A percentile compares a stretch with the other conserved stretches of the same genome.
Evolutionary conservation across 2,329 filamentous ascomycete species (phyloP).

Genomic region (Coniochaeta ligniaria): DNA sequence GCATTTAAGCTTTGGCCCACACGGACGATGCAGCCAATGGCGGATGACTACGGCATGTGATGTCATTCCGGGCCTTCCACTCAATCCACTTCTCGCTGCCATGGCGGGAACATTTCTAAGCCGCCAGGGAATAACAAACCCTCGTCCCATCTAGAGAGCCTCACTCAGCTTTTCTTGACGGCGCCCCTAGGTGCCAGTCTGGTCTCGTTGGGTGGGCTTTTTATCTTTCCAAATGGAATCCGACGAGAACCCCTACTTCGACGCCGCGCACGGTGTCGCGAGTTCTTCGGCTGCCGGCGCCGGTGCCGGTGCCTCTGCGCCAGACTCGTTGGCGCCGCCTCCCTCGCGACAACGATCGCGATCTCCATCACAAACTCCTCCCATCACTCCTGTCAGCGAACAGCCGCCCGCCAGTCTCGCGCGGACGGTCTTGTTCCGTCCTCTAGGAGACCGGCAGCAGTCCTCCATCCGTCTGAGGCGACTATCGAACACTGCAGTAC

Average conservation of each 20-base stretch:
- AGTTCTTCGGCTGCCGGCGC: neutral
- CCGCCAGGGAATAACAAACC: neutral
- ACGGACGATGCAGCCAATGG: neutral
- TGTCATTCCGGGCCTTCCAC: neutral
- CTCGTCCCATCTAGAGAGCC: too few species aligned
- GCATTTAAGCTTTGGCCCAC: too few species aligned
- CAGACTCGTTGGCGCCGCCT: neutral
- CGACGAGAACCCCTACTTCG: neutral
- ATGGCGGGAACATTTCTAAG: neutral
- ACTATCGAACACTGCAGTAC: neutral
- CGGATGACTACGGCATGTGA: neutral
- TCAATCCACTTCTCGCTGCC: neutral
- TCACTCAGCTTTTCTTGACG: neutral
- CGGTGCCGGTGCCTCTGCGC: neutral
- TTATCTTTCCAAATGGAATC: neutral
- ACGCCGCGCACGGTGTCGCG: neutral
- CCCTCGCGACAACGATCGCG: neutral
- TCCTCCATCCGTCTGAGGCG: conserved; percentile 4
- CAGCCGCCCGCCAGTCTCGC: neutral
- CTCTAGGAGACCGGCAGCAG: neutral
- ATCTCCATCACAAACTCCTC: neutral
- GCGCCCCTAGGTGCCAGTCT: neutral
- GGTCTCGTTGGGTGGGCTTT: neutral
- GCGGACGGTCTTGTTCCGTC: neutral
- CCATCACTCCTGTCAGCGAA: neutral